Evolutionary conservation across 768 basidiomycete genomes (phyloP), one percentile per base, ranked within the genome.

Genomic region (Pseudohyphozyma bogoriensis): DNA sequence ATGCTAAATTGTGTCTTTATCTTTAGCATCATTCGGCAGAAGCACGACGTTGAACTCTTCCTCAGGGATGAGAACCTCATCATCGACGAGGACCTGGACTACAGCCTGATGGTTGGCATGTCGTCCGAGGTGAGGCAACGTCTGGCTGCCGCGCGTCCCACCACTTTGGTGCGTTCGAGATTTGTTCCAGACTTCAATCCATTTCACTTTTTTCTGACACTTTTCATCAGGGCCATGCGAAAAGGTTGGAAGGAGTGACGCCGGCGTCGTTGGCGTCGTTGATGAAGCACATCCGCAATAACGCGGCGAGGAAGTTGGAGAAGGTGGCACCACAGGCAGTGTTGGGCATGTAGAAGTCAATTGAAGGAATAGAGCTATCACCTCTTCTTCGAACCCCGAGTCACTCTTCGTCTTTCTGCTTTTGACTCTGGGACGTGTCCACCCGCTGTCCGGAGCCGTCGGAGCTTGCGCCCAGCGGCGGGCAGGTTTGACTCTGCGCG

Each of bases 181-280:
- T 47, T 39, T 26, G 35, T 28, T 16, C 22, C 9, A 31, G 6
- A 15, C 28, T 26, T 49, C 9, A 10, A 32, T 33, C 6, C 39
- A 24, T 15, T 13, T 15, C 16, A 31, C 40, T 42, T 55, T 24
- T 39, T 28, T 24, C 31, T 44, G 58, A 36, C 40, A 31, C 37
- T 36, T 31, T 36, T 39, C n/a, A 16, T 36, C 57, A 90, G 89
- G 89, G 89, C n/a, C 85, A 86, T 5, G 90, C 86, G 20, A 90
- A 89, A 72, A 78, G 89, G 31, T 89, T 92, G 82, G 89, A 92
- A 71, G 90, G 90, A 11, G 87, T 92, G 81, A 93, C 90, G 4
- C 89, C 89, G 3, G 79, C 83, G 0, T 81, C 82, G 1, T 75
- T 86, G n/a, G 77, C 89, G 16, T 77, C 78, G 42, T 71, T 92